Evolutionary conservation across 148 eudicot genomes (phyloP), one percentile per base, ranked within the genome.

Genomic region (Vaccinium macrocarpon): DNA sequence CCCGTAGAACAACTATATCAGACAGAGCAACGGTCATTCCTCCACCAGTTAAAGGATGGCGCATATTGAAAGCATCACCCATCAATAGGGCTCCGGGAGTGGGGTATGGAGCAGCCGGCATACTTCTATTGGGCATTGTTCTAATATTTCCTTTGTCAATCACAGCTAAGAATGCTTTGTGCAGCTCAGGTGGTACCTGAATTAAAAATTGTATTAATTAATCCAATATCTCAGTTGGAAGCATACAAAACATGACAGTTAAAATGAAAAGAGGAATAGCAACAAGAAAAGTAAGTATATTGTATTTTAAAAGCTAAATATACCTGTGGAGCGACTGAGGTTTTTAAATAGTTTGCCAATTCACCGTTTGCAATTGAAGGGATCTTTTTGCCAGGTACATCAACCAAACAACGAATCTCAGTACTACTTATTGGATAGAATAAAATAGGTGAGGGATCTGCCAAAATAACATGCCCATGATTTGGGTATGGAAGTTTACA

Each of bases 31-130:
- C 98, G 0, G 96, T 95, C 98, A 95, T 95, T 81, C 98, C 98
- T 82, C 98, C 98, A 46, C 98, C 96, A 49, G 95, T 93, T 84
- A 94, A 88, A 74, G 98, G 98, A 91, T 94, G 98, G 27, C 95
- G 95, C 95, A 93, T 94, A 90, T 94, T 95, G 88, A 95, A 91
- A 77, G 98, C 97, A 85, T 95, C 98, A 11, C 98, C 98, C 92
- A 95, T 76, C 29, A 95, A 78, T 48, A 95, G 84, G 32, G 98
- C 98, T 35, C 98, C 97, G 83, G 98, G 94, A 51, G 92, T 95
- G n/a, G 92, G 94, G 76, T 84, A 84, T 56, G 96, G 95, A 83
- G 89, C 88, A 84, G 98, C 95, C 10, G 96, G 95, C 97, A 93
- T 93, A 89, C 93, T 93, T 86, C 93, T 90, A 79, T 92, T 94